phyloP scores from a whole-genome alignment of 169 alveolate species.

The Babesia gibsoni region DNA sequence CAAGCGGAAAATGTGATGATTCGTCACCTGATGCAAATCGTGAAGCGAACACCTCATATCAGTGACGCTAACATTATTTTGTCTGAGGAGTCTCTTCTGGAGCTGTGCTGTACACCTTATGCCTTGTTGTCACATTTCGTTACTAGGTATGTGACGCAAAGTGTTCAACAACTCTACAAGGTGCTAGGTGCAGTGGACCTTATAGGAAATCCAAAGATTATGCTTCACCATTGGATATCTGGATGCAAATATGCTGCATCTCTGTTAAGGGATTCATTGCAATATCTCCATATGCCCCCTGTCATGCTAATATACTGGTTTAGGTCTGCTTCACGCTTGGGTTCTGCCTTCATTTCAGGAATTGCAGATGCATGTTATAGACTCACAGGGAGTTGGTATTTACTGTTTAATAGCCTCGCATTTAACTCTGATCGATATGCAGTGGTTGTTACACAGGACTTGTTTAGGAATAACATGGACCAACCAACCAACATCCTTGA shows the following conservation, averaged over 20 bases:
- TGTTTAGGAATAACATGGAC: slow-evolving; percentile 62
- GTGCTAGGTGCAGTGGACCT: slow-evolving; percentile 78
- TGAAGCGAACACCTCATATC: slow-evolving; percentile 58
- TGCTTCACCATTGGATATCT: slow-evolving; percentile 72
- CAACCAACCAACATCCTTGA: slow-evolving; percentile 75
- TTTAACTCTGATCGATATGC: slow-evolving; percentile 56
- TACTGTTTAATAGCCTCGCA: slow-evolving; percentile 48
- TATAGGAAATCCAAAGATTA: slow-evolving; percentile 76
- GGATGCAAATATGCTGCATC: slow-evolving; percentile 53
- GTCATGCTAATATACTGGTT: slow-evolving; percentile 32
- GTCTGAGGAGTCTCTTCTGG: slow-evolving; percentile 47
- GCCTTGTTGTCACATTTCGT: slow-evolving; percentile 51
- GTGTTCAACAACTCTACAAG: slow-evolving; percentile 73
- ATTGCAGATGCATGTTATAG: slow-evolving; percentile 60
- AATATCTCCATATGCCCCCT: slow-evolving; percentile 59
- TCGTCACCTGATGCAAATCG: slow-evolving; percentile 53
- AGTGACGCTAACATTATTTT: slow-evolving; percentile 54
- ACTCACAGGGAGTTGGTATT: slow-evolving; percentile 61
- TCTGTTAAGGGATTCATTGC: slow-evolving; percentile 38
- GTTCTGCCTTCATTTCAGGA: slow-evolving; percentile 40
- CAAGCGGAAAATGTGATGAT: slow-evolving; percentile 49
- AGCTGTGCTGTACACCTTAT: slow-evolving; percentile 61
- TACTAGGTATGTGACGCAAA: slow-evolving; percentile 65
- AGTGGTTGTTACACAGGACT: slow-evolving; percentile 50
- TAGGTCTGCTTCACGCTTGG: slow-evolving; percentile 39